Evolutionary conservation across 2,329 filamentous ascomycete species (phyloP).

Genomic region (Fusarium sp.): DNA sequence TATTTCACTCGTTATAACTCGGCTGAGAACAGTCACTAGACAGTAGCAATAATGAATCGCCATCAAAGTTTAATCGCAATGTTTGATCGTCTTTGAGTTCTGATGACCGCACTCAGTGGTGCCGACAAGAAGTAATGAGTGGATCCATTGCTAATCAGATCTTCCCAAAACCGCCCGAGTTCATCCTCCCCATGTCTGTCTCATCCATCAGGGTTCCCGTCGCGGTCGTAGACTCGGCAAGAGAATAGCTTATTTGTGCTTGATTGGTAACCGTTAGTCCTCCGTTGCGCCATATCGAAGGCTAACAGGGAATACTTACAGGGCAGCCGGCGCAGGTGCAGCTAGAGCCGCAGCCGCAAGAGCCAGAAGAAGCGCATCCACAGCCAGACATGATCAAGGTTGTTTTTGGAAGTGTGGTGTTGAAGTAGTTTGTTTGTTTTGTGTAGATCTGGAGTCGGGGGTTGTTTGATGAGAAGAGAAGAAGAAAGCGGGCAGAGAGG

Average conservation of each 20-base stretch:
- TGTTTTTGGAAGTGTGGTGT: constrained; percentile 20
- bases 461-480: constrained; percentile 23
- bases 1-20: background rate
- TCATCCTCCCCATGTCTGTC: constrained; percentile 19
- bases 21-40: constrained; percentile 2
- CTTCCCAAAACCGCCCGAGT: constrained; percentile 18
- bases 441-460: background rate
- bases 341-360: constrained; percentile 59
- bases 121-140: constrained; percentile 39
- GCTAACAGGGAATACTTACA: constrained; percentile 53
- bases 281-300: constrained; percentile 19
- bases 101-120: constrained; percentile 9
- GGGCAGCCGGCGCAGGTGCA: constrained; percentile 63
- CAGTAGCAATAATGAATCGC: background rate
- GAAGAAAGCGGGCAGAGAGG: constrained; percentile 29
- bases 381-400: constrained; percentile 60
- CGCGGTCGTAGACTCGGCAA: constrained; percentile 7
- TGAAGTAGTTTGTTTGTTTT: constrained; percentile 16
- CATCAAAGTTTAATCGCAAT: constrained; percentile 9
- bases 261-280: constrained; percentile 46
- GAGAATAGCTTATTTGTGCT: constrained; percentile 50
- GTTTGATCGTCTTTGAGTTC: constrained; percentile 25
- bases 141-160: constrained; percentile 41
- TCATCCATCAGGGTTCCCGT: constrained; percentile 49
- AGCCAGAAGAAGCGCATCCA: constrained; percentile 59